These are phyloP conservation scores for Lasiodiplodia hormozganensis DNA, from an alignment of 2,329 filamentous ascomycete species.

Conservation along the genomic window DNA sequence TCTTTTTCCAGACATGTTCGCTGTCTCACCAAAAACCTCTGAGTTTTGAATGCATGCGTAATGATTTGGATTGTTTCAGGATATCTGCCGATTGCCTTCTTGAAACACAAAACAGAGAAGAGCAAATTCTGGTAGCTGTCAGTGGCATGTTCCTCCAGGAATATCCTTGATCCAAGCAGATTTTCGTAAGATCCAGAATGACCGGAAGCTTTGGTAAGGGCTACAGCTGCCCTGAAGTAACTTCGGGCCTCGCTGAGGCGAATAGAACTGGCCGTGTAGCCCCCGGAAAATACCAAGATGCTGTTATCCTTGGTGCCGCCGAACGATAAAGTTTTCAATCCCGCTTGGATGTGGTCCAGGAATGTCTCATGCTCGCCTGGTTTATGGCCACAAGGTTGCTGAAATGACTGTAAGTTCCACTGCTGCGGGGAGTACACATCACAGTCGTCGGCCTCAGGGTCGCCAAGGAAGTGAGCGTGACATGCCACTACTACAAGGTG, in stretches of 20 bases:
- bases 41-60: conserved; percentile 57
- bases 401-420: conserved; percentile 77
- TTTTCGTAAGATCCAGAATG: conserved; percentile 33
- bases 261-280: conserved; percentile 43
- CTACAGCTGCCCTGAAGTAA: conserved; percentile 44
- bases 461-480: conserved; percentile 76
- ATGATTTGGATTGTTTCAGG: conserved; percentile 52
- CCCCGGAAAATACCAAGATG: conserved; percentile 77
- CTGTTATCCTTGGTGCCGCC: conserved; percentile 50
- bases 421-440: conserved; percentile 46
- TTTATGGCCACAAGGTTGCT: conserved; percentile 53
- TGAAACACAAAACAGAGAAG: conserved; percentile 71
- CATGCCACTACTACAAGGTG: conserved; percentile 82
- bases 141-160: conserved; percentile 74
- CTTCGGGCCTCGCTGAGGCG: conserved; percentile 46
- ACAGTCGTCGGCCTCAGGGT: conserved; percentile 37
- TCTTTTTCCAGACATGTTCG: not conserved
- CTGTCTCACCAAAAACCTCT: conserved; percentile 42
- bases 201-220: conserved; percentile 32
- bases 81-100: conserved; percentile 47
- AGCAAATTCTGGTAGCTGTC: conserved; percentile 88
- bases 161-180: conserved; percentile 53
- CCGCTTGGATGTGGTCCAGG: conserved; percentile 73
- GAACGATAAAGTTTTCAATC: conserved; percentile 60
- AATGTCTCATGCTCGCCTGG: conserved; percentile 80